Evolutionary conservation across 2,329 filamentous ascomycete genomes (phyloP), one percentile per base, ranked within the genome.

Genomic region (Diaporthe sp.): DNA sequence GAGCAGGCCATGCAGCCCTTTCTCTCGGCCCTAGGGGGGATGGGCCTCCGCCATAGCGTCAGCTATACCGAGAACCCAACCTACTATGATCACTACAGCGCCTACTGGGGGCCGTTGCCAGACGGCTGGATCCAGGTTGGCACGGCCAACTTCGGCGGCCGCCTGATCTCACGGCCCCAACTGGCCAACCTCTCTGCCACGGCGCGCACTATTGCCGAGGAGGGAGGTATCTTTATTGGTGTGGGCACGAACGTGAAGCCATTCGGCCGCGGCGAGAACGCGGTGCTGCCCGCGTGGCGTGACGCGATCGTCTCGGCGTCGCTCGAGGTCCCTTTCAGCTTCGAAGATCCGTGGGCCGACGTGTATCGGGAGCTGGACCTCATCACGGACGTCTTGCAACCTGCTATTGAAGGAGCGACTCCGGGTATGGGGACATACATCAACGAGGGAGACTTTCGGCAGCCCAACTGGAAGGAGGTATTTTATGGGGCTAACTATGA

Each of bases 381-480:
- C 42, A 83, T 84, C 76, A 83, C 83, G 12, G 71, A 83, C 61
- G 75, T 80, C 75, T 77, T 82, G 55, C 78, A 82, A 73, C 82
- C 82, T 0, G 47, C 77, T 39, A 67, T 82, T 31, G 78, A 80
- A 34, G 80, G 78, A 8, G 81, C 82, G 8, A 84, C 86, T 0
- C 86, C 86, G 4, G 85, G 83, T 1, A 81, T 81, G 1, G 87
- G 87, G 6, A 82, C 86, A 6, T 90, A 90, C 77, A 80, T 88
- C 79, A 90, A 89, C 76, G 89, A 91, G 82, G 86, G 84, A 3
- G 86, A 90, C 79, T 85, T 87, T 57, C 83, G 84, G 75, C 84
- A 90, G 79, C 85, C 84, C 1, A 78, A 86, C 73, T 90, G 83
- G 78, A 82, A 87, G 78, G 79, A 84, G 42, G 82, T 80, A 3